Percentiles rank a stretch among this genome's conserved stretches.
Conservation (phyloP, 345 rosid genomes). For the Physaria fendleri region DNA sequence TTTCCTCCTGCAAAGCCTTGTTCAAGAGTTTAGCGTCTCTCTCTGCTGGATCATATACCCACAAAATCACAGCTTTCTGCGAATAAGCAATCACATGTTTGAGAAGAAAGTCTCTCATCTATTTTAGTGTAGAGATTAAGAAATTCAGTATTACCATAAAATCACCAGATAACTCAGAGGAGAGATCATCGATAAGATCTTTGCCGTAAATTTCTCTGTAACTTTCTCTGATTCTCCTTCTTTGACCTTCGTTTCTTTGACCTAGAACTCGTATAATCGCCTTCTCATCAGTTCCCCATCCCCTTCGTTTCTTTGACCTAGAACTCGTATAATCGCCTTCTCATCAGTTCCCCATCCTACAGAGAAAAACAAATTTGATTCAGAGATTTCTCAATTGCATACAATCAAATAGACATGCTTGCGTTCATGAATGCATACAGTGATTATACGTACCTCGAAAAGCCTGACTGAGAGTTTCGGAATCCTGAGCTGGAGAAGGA, state of each 20-base stretch:
- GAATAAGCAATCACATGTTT: not conserved
- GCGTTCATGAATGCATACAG: not conserved
- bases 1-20: conserved; percentile 29
- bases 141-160: conserved; percentile 51
- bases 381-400: not conserved
- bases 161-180: conserved; percentile 75
- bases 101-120: not conserved
- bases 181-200: conserved; percentile 52
- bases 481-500: conserved; percentile 69
- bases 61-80: conserved; percentile 67
- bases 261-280: conserved; percentile 57
- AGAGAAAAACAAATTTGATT: not conserved
- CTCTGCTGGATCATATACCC: conserved; percentile 73
- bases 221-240: conserved; percentile 55
- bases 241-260: conserved; percentile 63
- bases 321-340: conserved; percentile 46
- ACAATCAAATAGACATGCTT: not conserved
- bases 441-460: conserved; percentile 58
- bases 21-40: conserved; percentile 75
- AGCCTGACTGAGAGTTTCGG: conserved; percentile 51
- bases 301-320: conserved; percentile 68
- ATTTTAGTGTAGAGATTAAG: no score
- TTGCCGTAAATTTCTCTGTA: conserved; percentile 53
- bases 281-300: conserved; percentile 72
- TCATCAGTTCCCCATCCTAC: conserved; percentile 80